Conservation (phyloP, 805 yeast species). For the Wickerhamiella hasegawae region DNA sequence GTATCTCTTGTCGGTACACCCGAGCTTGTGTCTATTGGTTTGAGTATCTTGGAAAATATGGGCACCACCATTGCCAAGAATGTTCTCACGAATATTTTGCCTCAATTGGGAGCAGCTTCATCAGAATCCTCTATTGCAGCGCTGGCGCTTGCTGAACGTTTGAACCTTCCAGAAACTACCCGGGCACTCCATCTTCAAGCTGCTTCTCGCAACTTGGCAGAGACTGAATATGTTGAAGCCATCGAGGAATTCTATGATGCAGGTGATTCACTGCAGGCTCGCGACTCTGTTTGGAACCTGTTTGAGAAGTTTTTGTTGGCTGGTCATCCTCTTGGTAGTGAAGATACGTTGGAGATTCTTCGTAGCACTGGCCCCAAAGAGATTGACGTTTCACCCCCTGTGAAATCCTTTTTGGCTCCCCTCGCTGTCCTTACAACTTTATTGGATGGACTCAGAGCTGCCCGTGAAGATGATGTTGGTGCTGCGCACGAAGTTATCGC, state of each 20-base stretch:
- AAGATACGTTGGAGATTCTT: constrained; percentile 4
- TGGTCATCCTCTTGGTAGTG: constrained; percentile 3
- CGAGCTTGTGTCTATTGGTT: constrained; percentile 6
- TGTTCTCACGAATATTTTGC: constrained; percentile 7
- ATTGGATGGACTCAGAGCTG: constrained; percentile 2
- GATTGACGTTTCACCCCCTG: constrained; percentile 4
- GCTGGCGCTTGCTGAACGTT: constrained; percentile 8
- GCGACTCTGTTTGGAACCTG: constrained; percentile 6
- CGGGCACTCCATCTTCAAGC: constrained; percentile 5
- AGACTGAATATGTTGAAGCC: constrained; percentile 6
- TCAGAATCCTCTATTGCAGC: constrained; percentile 4
- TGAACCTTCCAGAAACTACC: constrained; percentile 8
- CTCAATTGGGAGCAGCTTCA: constrained; percentile 7
- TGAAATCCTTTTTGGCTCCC: constrained; percentile 10
- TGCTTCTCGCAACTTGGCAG: constrained; percentile 6
- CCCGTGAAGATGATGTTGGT: constrained; percentile 1
- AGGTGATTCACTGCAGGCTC: constrained; percentile 5
- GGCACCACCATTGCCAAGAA: constrained; percentile 7
- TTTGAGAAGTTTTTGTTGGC: constrained; percentile 7
- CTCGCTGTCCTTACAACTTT: constrained; percentile 9
- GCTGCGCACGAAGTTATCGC: constrained; percentile 1
- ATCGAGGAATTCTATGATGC: constrained; percentile 7
- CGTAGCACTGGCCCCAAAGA: constrained; percentile 1
- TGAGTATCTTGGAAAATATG: constrained; percentile 9
- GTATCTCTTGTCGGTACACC: constrained; percentile 6